These are phyloP conservation scores for Ulvella scutata DNA, from an alignment of 139 green algal genomes.

Conservation along the genomic window DNA sequence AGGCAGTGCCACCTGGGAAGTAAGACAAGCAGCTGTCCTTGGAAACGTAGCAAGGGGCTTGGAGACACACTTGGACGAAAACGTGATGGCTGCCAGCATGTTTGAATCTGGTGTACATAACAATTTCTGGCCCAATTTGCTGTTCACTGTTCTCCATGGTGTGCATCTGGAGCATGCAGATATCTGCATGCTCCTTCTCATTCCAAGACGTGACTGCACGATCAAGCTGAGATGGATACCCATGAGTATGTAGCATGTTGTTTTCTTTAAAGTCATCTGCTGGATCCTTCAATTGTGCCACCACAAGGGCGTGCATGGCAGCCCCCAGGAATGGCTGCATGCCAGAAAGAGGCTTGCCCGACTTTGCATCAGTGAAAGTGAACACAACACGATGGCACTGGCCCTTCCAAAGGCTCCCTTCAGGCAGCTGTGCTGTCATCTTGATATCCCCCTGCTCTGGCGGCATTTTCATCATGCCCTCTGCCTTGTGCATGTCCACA, in stretches of 20 bases:
- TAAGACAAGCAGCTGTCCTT: too few relatives aligned
- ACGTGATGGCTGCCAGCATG: neutral
- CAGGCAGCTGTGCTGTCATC: neutral
- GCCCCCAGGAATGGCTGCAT: neutral
- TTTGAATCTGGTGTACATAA: neutral
- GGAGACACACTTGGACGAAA: neutral
- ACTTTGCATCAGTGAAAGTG: neutral
- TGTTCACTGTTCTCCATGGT: neutral
- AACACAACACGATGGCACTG: neutral
- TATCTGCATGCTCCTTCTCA: neutral
- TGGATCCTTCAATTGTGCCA: too few relatives aligned
- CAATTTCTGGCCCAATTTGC: neutral
- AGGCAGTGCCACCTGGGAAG: too few relatives aligned
- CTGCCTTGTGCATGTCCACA: neutral
- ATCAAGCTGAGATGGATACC: neutral
- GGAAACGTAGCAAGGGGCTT: too few relatives aligned
- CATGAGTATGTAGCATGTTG: neutral
- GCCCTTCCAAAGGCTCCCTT: neutral
- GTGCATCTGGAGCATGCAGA: neutral
- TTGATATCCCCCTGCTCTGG: neutral
- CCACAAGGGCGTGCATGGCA: neutral
- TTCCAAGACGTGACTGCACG: neutral
- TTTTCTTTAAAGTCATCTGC: neutral
- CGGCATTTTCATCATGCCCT: neutral
- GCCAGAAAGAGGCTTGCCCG: too few relatives aligned